These are phyloP conservation scores for Saccharomyces hybrid DNA, from an alignment of 1,139 yeast species.

Conservation along the genomic window DNA sequence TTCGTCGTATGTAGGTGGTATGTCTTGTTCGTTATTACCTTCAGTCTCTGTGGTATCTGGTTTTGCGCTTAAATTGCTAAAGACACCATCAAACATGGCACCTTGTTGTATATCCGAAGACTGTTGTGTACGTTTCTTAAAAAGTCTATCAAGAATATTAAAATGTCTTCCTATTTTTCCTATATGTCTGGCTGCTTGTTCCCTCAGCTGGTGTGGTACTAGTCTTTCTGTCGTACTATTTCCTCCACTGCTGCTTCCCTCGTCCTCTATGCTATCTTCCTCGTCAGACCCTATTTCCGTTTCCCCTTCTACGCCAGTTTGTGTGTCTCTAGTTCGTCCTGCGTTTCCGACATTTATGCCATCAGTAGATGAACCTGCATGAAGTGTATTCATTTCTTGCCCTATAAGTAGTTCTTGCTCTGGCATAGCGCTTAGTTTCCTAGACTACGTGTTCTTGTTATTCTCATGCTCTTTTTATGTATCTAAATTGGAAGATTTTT, in stretches of 20 bases:
- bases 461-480: not conserved
- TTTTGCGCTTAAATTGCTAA: constrained; percentile 83
- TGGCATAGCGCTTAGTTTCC: constrained; percentile 3
- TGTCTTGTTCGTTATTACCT: constrained; percentile 37
- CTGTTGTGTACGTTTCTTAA: constrained; percentile 14
- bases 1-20: constrained; percentile 92
- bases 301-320: constrained; percentile 3
- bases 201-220: constrained; percentile 14
- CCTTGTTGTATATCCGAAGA: constrained; percentile 17
- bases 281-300: not conserved
- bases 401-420: not conserved
- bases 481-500: not conserved
- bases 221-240: constrained; percentile 7
- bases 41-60: constrained; percentile 41
- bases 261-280: constrained; percentile 1
- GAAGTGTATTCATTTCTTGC: not conserved
- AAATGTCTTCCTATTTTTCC: constrained; percentile 30
- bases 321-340: not conserved
- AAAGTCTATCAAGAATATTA: constrained; percentile 35
- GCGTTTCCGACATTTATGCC: not conserved
- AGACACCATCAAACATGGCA: constrained; percentile 69
- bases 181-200: constrained; percentile 21
- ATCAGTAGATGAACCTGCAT: not conserved
- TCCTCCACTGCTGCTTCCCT: constrained; percentile 1
- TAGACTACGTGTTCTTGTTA: not conserved